phyloP scores from a whole-genome alignment of 164 flowering plant species.

The Kalanchoe fedtschenkoi region DNA sequence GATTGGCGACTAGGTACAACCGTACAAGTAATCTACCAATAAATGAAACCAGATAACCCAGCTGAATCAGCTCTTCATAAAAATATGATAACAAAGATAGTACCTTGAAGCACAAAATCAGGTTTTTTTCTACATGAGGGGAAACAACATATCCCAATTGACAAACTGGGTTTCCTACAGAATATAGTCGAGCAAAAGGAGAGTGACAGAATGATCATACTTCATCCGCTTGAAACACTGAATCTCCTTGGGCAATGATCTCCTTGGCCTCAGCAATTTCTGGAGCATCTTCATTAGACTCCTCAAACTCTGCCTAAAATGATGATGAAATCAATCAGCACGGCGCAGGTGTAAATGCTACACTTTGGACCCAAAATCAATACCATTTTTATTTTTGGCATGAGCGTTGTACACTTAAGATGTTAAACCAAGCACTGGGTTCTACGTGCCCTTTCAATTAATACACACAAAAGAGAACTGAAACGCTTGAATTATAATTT shows the following conservation, averaged over 20 bases:
- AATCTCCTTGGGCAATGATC: conserved; percentile 2
- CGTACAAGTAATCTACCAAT: too few relatives aligned
- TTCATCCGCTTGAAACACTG: conserved; percentile 1
- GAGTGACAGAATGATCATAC: not conserved
- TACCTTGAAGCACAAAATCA: too few relatives aligned
- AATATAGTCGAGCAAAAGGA: too few relatives aligned
- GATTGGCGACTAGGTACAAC: too few relatives aligned
- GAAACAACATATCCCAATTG: too few relatives aligned
- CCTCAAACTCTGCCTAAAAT: not conserved
- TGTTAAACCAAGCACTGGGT: too few relatives aligned
- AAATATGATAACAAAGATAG: too few relatives aligned
- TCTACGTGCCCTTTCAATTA: not conserved
- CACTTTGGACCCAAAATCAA: not conserved
- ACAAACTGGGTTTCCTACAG: too few relatives aligned
- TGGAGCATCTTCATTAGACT: not conserved
- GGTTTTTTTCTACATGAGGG: too few relatives aligned
- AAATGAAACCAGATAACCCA: too few relatives aligned
- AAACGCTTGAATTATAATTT: not conserved
- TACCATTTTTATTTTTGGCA: not conserved
- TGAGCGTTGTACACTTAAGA: not conserved
- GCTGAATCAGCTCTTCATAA: too few relatives aligned
- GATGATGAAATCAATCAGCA: not conserved
- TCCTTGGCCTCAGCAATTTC: conserved; percentile 2
- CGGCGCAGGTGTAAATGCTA: not conserved
- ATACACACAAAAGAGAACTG: too few relatives aligned